phyloP scores from a whole-genome alignment of 2,329 filamentous ascomycete genomes.

The Meredithiella fracta region DNA sequence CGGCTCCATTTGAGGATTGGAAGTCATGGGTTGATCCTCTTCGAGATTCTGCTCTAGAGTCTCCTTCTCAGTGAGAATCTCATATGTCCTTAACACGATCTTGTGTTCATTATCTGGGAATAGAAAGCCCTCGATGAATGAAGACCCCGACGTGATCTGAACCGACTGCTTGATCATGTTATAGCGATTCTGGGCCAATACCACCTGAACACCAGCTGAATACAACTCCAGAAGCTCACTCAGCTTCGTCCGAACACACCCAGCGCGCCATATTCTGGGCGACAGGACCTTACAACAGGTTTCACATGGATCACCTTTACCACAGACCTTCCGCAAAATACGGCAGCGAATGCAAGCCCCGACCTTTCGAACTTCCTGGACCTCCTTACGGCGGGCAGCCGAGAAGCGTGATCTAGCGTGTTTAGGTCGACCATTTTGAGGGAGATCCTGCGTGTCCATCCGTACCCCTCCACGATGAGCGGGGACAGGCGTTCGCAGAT shows the following conservation, averaged over 20 bases:
- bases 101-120: conserved; percentile 33
- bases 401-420: conserved; percentile 43
- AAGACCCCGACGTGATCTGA: conserved; percentile 31
- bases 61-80: conserved; percentile 21
- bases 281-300: conserved; percentile 47
- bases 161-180: conserved; percentile 37
- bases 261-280: conserved; percentile 47
- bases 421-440: conserved; percentile 31
- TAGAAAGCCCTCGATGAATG: conserved; percentile 40
- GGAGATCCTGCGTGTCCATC: conserved; percentile 31
- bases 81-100: conserved; percentile 14
- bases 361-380: conserved; percentile 47
- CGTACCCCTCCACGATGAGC: conserved; percentile 33
- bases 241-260: conserved; percentile 45
- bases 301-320: conserved; percentile 44
- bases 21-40: not conserved
- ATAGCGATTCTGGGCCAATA: conserved; percentile 42
- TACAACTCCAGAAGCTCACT: conserved; percentile 47
- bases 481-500: conserved; percentile 19
- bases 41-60: conserved; percentile 18
- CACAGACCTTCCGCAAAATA: conserved; percentile 50
- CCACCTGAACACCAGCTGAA: conserved; percentile 46
- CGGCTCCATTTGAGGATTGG: conserved; percentile 22
- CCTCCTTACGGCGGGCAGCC: conserved; percentile 42
- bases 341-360: conserved; percentile 51